These are phyloP conservation scores for Teratosphaeria pseudoeucalypti DNA, from an alignment of 2,329 filamentous ascomycete genomes.

Conservation along the genomic window DNA sequence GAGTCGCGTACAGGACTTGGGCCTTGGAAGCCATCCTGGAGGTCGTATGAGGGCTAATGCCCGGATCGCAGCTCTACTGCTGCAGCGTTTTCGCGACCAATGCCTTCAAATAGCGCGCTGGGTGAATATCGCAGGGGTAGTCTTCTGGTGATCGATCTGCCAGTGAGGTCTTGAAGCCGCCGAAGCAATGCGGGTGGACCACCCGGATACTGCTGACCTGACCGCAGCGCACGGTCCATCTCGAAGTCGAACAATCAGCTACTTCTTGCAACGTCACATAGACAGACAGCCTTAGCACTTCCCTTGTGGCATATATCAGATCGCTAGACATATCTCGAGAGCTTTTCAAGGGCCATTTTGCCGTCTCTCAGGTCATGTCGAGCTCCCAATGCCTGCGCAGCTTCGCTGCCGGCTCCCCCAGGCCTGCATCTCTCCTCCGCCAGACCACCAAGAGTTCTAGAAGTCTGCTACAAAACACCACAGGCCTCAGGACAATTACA, in stretches of 20 bases:
- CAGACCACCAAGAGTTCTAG: slow-evolving; percentile 15
- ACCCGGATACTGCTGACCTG: not conserved
- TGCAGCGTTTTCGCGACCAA: not conserved
- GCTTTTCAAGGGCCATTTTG: slow-evolving; percentile 16
- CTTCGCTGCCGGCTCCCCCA: slow-evolving; percentile 18
- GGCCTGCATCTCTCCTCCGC: slow-evolving; percentile 20
- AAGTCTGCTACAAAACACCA: slow-evolving; percentile 14
- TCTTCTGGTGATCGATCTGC: not conserved
- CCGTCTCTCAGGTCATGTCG: slow-evolving; percentile 25
- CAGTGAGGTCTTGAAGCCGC: not conserved
- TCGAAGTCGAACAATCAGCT: not conserved
- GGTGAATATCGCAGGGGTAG: not conserved
- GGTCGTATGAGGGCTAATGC: slow-evolving; percentile 5
- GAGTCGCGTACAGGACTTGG: slow-evolving; percentile 20
- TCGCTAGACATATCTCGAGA: slow-evolving; percentile 8
- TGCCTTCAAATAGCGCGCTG: not conserved
- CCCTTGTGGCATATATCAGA: slow-evolving; percentile 1
- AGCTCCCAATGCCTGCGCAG: slow-evolving; percentile 29
- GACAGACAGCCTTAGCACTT: slow-evolving; percentile 1
- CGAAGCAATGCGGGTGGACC: not conserved
- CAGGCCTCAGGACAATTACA: slow-evolving; percentile 13
- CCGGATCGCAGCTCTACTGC: slow-evolving; percentile 1
- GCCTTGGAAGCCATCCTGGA: slow-evolving; percentile 31
- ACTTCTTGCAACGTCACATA: not conserved
- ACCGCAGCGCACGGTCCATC: not conserved